These are phyloP conservation scores for Neonectria faginata DNA, from an alignment of 2,329 filamentous ascomycete species.

Conservation along the genomic window DNA sequence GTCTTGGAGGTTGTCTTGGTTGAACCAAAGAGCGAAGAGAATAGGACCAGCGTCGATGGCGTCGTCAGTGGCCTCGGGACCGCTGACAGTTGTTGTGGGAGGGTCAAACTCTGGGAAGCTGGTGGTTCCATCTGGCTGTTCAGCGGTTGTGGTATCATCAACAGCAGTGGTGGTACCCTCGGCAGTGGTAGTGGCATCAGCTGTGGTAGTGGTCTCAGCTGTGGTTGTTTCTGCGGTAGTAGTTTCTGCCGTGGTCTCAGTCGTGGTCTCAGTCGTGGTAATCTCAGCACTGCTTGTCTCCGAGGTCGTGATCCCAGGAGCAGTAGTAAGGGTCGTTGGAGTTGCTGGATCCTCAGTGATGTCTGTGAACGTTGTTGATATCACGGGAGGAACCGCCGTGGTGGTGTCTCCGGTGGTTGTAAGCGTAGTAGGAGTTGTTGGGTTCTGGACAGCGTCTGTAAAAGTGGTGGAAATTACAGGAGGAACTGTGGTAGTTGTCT, in stretches of 20 bases:
- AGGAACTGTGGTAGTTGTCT: not conserved
- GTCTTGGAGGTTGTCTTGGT: conserved; percentile 22
- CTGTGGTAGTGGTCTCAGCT: not conserved
- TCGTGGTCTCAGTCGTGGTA: not conserved
- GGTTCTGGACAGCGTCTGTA: not conserved
- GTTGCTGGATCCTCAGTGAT: not conserved
- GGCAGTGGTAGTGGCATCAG: not conserved
- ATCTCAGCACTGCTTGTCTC: not conserved
- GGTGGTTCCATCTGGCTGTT: not conserved
- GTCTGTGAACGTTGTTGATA: not conserved
- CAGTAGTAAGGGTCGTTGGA: not conserved
- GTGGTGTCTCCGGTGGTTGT: not conserved
- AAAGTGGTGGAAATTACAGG: not conserved
- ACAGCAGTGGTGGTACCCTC: not conserved
- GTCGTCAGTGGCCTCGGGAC: conserved; percentile 7
- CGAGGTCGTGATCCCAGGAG: not conserved
- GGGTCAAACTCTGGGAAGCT: conserved; percentile 14
- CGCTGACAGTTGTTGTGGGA: conserved; percentile 9
- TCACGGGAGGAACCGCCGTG: not conserved
- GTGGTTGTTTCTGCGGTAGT: not conserved
- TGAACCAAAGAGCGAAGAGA: conserved; percentile 22
- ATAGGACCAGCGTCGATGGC: conserved; percentile 14
- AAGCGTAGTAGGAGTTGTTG: not conserved
- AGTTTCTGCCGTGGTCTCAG: not conserved
- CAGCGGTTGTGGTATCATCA: not conserved